Evolutionary conservation across 805 yeast genomes (phyloP).

Genomic region (Candida methanosorbosa): DNA sequence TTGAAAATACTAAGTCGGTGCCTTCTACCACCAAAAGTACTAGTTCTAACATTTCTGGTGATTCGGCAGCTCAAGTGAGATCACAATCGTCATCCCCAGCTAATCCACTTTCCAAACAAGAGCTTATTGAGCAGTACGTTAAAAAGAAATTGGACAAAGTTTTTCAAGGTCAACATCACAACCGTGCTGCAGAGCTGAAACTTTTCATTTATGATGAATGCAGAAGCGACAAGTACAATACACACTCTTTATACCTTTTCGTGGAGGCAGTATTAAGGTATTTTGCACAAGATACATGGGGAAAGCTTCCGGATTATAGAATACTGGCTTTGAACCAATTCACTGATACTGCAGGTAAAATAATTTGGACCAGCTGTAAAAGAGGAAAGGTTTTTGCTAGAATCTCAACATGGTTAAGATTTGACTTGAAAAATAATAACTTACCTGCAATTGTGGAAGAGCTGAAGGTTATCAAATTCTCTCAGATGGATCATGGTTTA

Average conservation of each 20-base stretch:
- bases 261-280: constrained; percentile 1
- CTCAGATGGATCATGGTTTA: background rate
- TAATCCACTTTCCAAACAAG: background rate
- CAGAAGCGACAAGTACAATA: background rate
- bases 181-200: constrained; percentile 1
- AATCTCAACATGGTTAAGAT: constrained; percentile 7
- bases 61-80: too few relatives aligned
- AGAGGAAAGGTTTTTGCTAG: constrained; percentile 5
- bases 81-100: too few relatives aligned
- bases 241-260: background rate
- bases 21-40: too few relatives aligned
- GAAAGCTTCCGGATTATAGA: constrained; percentile 5
- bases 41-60: too few relatives aligned
- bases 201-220: background rate
- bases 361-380: constrained; percentile 3
- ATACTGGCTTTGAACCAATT: constrained; percentile 3
- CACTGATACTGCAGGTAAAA: background rate
- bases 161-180: background rate
- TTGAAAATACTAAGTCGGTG: too few relatives aligned
- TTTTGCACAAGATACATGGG: constrained; percentile 7
- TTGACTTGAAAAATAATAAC: constrained; percentile 5
- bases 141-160: background rate
- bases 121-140: background rate
- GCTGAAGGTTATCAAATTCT: background rate
- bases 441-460: constrained; percentile 1